Evolutionary conservation across 176 grass and related monocot genomes (phyloP).

Genomic region (Phoenix dactylifera): DNA sequence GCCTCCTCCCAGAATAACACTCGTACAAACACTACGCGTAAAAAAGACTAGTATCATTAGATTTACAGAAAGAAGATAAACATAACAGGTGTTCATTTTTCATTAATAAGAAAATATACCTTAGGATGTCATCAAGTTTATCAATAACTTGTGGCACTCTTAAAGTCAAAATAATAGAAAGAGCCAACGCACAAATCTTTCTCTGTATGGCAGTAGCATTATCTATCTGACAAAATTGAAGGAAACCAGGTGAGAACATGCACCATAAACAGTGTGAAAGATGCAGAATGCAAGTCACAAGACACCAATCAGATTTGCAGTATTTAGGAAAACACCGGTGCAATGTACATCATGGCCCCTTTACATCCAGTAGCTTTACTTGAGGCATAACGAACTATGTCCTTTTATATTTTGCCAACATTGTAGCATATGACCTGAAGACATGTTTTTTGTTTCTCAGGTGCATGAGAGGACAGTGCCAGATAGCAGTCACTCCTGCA

Average conservation of each 20-base stretch:
- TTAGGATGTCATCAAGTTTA: constrained; percentile 97
- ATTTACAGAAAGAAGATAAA: not conserved
- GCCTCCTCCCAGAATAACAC: constrained; percentile 67
- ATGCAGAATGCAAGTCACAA: too few species aligned
- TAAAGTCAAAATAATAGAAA: constrained; percentile 89
- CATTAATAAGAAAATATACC: constrained; percentile 33
- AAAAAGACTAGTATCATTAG: constrained; percentile 1
- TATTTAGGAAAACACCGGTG: too few species aligned
- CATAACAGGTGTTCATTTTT: not conserved
- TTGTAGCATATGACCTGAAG: too few species aligned
- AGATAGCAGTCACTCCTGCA: too few species aligned
- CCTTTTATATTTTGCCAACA: too few species aligned
- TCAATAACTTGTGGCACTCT: constrained; percentile 80
- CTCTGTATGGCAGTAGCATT: constrained; percentile 58
- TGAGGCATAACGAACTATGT: too few species aligned
- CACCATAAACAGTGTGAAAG: constrained; percentile 4
- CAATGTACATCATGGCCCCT: too few species aligned
- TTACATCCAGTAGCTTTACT: too few species aligned
- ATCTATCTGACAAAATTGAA: constrained; percentile 61
- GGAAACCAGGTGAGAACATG: constrained; percentile 4
- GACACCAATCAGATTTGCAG: too few species aligned
- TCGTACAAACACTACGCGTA: constrained; percentile 76
- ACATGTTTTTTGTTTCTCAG: too few species aligned
- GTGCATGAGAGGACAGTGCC: too few species aligned
- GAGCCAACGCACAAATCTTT: constrained; percentile 83